These are phyloP conservation scores for Penicillium turbatum DNA, from an alignment of 495 filamentous ascomycete species.

Conservation along the genomic window DNA sequence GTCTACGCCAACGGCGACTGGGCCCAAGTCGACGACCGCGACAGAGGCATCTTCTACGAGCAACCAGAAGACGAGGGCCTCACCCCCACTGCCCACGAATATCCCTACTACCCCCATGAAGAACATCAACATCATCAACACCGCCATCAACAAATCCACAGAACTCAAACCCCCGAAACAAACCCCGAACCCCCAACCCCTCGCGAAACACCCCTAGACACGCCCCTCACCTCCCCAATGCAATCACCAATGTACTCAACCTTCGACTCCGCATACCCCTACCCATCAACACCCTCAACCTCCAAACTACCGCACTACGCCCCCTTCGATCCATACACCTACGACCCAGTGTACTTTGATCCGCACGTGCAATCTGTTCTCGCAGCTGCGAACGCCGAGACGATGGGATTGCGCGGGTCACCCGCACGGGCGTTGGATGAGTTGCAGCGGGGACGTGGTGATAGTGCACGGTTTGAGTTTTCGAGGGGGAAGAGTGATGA, in stretches of 20 bases:
- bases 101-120: constrained; percentile 1
- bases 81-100: not conserved
- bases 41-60: constrained; percentile 24
- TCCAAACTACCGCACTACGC: constrained; percentile 7
- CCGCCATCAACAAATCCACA: too few relatives aligned
- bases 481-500: constrained; percentile 8
- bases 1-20: constrained; percentile 33
- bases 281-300: constrained; percentile 1
- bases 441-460: constrained; percentile 18
- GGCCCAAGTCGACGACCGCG: constrained; percentile 24
- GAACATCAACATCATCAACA: not conserved
- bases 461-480: not conserved
- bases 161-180: too few relatives aligned
- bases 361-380: constrained; percentile 29
- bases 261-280: constrained; percentile 1
- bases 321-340: constrained; percentile 1
- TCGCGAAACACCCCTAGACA: not conserved
- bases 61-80: not conserved
- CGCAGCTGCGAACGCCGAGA: constrained; percentile 28
- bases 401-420: constrained; percentile 23
- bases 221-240: not conserved
- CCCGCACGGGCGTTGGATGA: constrained; percentile 23
- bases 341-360: constrained; percentile 24
- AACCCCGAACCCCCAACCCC: not conserved
- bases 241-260: not conserved